phyloP scores from a whole-genome alignment of 139 green algal genomes.

The Volvox africanus region DNA sequence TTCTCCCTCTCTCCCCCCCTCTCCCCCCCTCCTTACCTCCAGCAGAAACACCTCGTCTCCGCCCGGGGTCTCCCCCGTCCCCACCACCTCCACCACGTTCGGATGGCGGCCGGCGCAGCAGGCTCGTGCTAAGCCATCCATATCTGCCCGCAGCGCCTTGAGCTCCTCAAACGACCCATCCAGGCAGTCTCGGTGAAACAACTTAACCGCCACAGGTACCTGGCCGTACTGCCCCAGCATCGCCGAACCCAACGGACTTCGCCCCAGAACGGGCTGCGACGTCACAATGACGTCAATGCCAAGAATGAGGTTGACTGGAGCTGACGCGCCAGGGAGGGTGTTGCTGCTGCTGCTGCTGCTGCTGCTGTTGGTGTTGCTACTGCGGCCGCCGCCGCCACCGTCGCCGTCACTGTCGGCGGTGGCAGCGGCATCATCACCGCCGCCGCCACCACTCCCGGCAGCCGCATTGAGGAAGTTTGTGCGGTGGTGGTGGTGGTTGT shows the following conservation, averaged over 20 bases:
- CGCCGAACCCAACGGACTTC: not conserved
- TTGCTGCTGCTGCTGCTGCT: not conserved
- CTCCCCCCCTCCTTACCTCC: not conserved
- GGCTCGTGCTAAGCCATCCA: not conserved
- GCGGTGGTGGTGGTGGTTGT: not conserved
- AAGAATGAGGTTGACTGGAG: not conserved
- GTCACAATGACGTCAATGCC: constrained; percentile 16
- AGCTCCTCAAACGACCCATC: not conserved
- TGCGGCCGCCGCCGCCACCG: not conserved
- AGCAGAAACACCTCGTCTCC: constrained; percentile 4
- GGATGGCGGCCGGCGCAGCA: not conserved
- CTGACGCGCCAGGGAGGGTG: too few species aligned
- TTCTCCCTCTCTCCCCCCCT: not conserved
- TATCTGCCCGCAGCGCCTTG: not conserved
- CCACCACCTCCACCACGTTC: constrained; percentile 9
- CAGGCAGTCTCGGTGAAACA: not conserved
- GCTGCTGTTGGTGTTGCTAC: not conserved
- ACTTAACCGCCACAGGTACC: not conserved
- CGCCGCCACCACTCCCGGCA: not conserved
- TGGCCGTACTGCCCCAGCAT: constrained; percentile 3
- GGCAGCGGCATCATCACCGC: too few species aligned
- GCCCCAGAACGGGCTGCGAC: not conserved
- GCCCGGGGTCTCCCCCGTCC: not conserved
- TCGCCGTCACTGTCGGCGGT: too few species aligned
- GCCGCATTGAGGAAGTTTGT: not conserved